Evolutionary conservation across 2,329 filamentous ascomycete genomes (phyloP).

Genomic region (Chrysoporthe austroafricana): DNA sequence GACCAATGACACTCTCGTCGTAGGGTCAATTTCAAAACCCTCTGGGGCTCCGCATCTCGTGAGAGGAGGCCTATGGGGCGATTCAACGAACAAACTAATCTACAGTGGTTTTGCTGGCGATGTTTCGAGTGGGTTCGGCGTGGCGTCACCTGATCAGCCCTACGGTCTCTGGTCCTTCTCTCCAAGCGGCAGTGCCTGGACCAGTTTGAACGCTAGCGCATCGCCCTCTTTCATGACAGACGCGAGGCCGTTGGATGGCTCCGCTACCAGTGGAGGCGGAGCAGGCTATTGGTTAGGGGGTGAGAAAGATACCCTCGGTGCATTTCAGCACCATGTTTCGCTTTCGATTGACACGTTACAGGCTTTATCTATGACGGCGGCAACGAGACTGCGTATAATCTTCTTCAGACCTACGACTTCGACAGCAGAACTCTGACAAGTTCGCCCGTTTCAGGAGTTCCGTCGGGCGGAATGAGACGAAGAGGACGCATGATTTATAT

Average conservation of each 20-base stretch:
- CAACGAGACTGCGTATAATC: not conserved
- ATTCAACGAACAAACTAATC: not conserved
- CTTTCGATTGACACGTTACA: not conserved
- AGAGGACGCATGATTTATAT: slow-evolving; percentile 13
- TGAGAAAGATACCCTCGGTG: not conserved
- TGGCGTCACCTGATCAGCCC: not conserved
- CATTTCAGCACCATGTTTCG: not conserved
- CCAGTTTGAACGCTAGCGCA: not conserved
- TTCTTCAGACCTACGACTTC: not conserved
- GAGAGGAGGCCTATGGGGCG: not conserved
- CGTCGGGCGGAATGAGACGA: not conserved
- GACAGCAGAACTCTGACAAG: not conserved
- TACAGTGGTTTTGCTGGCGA: not conserved
- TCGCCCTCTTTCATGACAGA: not conserved
- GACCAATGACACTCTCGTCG: not conserved
- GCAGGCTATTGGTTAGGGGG: not conserved
- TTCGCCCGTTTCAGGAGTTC: not conserved
- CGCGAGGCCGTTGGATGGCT: not conserved
- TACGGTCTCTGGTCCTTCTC: not conserved
- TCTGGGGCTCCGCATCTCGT: slow-evolving; percentile 7
- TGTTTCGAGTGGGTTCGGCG: not conserved
- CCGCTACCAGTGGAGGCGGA: not conserved
- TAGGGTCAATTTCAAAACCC: slow-evolving; percentile 6
- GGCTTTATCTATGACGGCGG: not conserved
- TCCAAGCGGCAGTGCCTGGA: not conserved